phyloP scores from a whole-genome alignment of 2,329 filamentous ascomycete genomes.

The Hypoxylon sp. region DNA sequence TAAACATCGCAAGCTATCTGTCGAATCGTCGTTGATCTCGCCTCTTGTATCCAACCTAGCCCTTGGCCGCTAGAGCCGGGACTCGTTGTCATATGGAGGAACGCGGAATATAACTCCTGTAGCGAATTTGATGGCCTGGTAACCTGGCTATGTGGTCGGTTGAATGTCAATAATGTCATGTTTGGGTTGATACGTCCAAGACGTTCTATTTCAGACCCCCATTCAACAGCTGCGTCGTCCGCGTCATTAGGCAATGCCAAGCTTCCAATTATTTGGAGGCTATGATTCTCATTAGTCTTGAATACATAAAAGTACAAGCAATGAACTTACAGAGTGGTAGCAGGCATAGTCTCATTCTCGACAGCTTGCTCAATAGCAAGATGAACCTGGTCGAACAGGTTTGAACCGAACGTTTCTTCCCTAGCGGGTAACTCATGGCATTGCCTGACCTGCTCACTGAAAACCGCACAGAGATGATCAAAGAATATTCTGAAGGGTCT shows the following conservation, averaged over 20 bases:
- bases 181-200: constrained; percentile 44
- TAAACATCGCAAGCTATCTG: constrained; percentile 52
- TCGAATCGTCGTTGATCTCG: constrained; percentile 36
- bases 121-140: constrained; percentile 35
- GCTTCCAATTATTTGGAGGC: constrained; percentile 46
- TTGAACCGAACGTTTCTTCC: constrained; percentile 28
- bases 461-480: constrained; percentile 38
- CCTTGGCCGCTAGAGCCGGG: constrained; percentile 11
- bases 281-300: constrained; percentile 38
- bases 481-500: constrained; percentile 46
- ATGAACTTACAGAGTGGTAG: constrained; percentile 48
- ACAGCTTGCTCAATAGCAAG: constrained; percentile 41
- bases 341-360: constrained; percentile 37
- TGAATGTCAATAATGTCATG: constrained; percentile 43
- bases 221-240: constrained; percentile 40
- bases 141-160: constrained; percentile 34
- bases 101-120: constrained; percentile 42
- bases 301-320: neutral
- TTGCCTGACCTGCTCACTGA: constrained; percentile 6
- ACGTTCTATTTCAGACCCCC: constrained; percentile 49
- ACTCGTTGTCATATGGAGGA: constrained; percentile 38
- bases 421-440: neutral
- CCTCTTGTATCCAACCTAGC: constrained; percentile 24
- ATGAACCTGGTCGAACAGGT: constrained; percentile 44
- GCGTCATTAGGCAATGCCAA: constrained; percentile 39